phyloP scores from a whole-genome alignment of 495 filamentous ascomycete genomes.

The Parmelia sp. region DNA sequence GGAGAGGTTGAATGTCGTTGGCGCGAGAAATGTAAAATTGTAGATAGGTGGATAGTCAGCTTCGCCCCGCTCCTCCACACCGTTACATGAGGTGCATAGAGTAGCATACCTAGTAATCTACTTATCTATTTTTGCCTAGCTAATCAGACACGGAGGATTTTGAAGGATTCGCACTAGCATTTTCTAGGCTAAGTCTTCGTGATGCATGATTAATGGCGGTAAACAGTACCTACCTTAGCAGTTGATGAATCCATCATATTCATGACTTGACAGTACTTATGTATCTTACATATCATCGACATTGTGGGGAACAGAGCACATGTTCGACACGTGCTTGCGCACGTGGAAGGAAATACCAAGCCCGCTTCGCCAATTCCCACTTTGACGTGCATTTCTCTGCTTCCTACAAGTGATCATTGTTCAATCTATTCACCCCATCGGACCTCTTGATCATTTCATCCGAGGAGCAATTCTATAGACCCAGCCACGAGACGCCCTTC shows the following conservation, averaged over 20 bases:
- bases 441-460: neutral
- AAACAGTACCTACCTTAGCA: too few species aligned
- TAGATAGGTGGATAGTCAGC: constrained; percentile 4
- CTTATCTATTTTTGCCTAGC: neutral
- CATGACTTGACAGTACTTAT: too few species aligned
- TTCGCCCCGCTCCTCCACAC: neutral
- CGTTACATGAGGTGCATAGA: too few species aligned
- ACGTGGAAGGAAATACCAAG: neutral
- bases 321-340: neutral
- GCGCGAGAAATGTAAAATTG: neutral
- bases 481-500: neutral
- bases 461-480: neutral
- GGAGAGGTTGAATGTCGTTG: neutral
- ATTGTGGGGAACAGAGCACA: neutral
- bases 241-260: too few species aligned
- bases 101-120: neutral
- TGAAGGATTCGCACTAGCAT: neutral
- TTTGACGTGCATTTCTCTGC: too few species aligned
- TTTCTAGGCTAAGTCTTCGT: neutral
- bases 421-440: neutral
- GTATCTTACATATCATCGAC: too few species aligned
- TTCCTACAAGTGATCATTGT: neutral
- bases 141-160: neutral
- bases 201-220: too few species aligned
- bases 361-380: neutral